phyloP scores from a whole-genome alignment of 2,329 filamentous ascomycete genomes.

The Blastomyces silverae region DNA sequence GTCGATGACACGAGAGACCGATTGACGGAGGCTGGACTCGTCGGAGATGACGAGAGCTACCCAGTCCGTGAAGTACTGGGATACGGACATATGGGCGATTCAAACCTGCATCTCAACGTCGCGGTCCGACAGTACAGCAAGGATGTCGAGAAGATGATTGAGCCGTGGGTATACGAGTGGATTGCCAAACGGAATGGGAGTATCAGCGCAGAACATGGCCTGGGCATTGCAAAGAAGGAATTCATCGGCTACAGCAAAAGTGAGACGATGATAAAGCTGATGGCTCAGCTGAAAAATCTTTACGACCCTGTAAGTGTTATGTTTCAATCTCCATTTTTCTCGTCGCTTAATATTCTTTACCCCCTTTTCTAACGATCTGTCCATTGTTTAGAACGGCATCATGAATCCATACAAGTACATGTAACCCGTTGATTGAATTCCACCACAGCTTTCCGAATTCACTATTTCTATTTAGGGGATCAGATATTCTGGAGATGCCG shows the following conservation, averaged over 20 bases:
- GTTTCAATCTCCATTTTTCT: slow-evolving; percentile 7
- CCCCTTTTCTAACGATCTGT: slow-evolving; percentile 21
- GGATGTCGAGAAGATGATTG: slow-evolving; percentile 74
- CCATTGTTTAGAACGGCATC: slow-evolving; percentile 68
- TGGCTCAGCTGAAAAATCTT: slow-evolving; percentile 90
- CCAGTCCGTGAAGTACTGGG: slow-evolving; percentile 87
- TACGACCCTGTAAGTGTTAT: slow-evolving; percentile 76
- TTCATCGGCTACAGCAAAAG: slow-evolving; percentile 90
- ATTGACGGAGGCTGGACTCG: slow-evolving; percentile 65
- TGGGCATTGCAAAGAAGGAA: slow-evolving; percentile 91
- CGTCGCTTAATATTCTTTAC: background rate
- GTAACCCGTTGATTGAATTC: slow-evolving; percentile 25
- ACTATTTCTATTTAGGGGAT: background rate
- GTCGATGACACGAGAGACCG: slow-evolving; percentile 76
- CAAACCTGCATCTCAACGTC: slow-evolving; percentile 91
- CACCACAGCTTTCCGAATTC: background rate
- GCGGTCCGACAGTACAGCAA: slow-evolving; percentile 76
- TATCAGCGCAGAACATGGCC: slow-evolving; percentile 92
- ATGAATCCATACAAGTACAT: slow-evolving; percentile 99
- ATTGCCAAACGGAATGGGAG: slow-evolving; percentile 79
- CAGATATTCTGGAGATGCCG: background rate
- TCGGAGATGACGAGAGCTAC: slow-evolving; percentile 66
- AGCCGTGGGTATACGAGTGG: slow-evolving; percentile 98
- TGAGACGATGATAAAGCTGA: slow-evolving; percentile 77
- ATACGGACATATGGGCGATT: slow-evolving; percentile 97